Base-by-base conservation (phyloP, 805 yeast species). In the Danielia reshetovae region DNA sequence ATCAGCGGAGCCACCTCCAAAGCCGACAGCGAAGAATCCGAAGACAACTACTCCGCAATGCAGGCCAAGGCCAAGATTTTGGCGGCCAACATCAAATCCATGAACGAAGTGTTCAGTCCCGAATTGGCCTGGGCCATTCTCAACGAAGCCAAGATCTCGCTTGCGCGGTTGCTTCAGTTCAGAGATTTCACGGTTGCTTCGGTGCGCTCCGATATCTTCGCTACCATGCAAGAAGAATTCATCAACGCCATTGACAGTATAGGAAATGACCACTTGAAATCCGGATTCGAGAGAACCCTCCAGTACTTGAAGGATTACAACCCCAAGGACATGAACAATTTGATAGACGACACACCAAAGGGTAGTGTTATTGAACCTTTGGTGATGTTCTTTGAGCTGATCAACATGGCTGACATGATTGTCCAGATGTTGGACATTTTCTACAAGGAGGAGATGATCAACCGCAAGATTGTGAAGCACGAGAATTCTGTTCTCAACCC, bases 381-480 rank as follows among this genome's bases (percentile, higher is more conserved):
- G 34, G 82, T 82, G 0, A 77, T 85, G 29, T 90, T 93, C 49
- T 83, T 94, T 12, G 97, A 90, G 54, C 70, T 93, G 37, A 93
- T 93, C 23, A 93, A 89, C 48, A 80, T 86, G 40, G 97, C 96
- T 4, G 98, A 90, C 57, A 65, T 90, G 38, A 85, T 93, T 15
- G 81, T 87, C 49, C 97, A 90, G 55, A 86, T 90, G 94, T 64
- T 89, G 28, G 88, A 85, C 34, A 85, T 87, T 5, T 93, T 93
- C 48, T 90, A 87, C 60, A 83, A 84, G 48, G 89, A 85, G 54
- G 97, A 90, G 54, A 70, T 90, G 45, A 55, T 78, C 6, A 57
- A 65, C 34, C 68, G 73, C 24, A 64, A 68, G 28, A 70, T 86
- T 15, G 77, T 87, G 18, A 79, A 81, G 47, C 75, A 79, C 36